A percentile compares a stretch with the other conserved stretches of the same genome.
Evolutionary conservation across 2,329 filamentous ascomycete genomes (phyloP).

Genomic region (Cercospora zeae-maydis): DNA sequence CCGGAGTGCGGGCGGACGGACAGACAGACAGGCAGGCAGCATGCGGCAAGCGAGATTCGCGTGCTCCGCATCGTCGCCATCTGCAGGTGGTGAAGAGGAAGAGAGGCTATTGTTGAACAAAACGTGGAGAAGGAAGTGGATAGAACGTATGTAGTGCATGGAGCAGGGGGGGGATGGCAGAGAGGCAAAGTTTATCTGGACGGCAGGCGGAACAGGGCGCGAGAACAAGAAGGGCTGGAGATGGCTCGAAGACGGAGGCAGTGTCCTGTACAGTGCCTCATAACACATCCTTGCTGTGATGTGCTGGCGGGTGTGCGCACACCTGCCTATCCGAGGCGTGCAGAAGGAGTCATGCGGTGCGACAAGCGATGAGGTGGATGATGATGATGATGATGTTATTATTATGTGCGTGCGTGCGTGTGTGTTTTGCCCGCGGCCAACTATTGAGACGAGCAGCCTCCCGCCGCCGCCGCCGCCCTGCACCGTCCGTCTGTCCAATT

Average conservation of each 20-base stretch:
- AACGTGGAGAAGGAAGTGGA: neutral
- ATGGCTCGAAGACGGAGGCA: neutral
- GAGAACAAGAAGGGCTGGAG: neutral
- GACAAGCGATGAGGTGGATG: neutral
- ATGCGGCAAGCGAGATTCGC: too few species aligned
- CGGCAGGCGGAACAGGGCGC: neutral
- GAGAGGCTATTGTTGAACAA: neutral
- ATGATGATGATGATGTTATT: neutral
- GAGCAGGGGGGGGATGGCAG: neutral
- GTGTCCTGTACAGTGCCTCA: too few species aligned
- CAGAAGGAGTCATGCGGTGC: neutral
- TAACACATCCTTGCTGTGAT: too few species aligned
- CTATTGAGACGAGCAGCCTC: neutral
- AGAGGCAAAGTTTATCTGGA: neutral
- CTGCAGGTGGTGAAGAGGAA: neutral
- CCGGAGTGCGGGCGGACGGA: too few species aligned
- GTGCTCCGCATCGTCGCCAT: neutral
- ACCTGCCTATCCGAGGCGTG: neutral
- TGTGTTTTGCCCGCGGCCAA: slow-evolving; percentile 6
- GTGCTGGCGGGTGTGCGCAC: neutral
- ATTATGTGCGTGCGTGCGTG: too few species aligned
- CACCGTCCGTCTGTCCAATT: neutral
- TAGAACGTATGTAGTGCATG: neutral
- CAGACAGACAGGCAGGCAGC: too few species aligned
- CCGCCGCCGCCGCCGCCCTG: neutral